These are phyloP conservation scores for Paraphaeosphaeria minitans DNA, from an alignment of 2,329 filamentous ascomycete species.

Conservation along the genomic window DNA sequence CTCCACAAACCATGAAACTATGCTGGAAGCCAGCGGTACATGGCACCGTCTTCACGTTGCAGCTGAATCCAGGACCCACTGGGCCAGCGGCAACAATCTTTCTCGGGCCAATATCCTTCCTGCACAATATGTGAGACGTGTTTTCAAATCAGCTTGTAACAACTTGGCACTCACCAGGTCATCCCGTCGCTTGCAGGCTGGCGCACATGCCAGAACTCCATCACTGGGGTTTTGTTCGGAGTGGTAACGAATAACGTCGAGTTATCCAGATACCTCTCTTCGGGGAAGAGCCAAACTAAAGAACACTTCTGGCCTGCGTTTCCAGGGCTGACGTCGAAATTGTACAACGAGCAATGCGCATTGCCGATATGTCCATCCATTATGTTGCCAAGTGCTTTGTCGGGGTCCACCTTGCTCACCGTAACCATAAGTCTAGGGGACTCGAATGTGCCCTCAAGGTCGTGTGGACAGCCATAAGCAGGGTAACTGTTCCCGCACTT, in stretches of 20 bases:
- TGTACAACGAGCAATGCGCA: constrained; percentile 64
- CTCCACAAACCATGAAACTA: constrained; percentile 56
- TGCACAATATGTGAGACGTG: neutral
- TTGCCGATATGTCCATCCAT: constrained; percentile 54
- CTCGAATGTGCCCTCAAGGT: constrained; percentile 24
- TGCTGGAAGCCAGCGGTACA: constrained; percentile 60
- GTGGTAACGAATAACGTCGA: constrained; percentile 61
- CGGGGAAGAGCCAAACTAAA: constrained; percentile 68
- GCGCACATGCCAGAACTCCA: constrained; percentile 55
- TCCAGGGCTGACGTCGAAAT: constrained; percentile 65
- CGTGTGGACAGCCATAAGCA: constrained; percentile 15
- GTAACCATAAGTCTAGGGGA: constrained; percentile 67
- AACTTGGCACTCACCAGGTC: constrained; percentile 44
- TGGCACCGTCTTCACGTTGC: constrained; percentile 57
- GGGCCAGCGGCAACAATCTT: constrained; percentile 51
- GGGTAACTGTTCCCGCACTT: neutral
- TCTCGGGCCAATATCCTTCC: constrained; percentile 54
- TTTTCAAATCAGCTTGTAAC: neutral
- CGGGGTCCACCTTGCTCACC: constrained; percentile 60
- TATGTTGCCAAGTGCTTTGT: constrained; percentile 57
- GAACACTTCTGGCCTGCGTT: constrained; percentile 64
- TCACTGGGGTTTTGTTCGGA: constrained; percentile 50
- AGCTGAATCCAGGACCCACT: constrained; percentile 59
- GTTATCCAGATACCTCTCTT: constrained; percentile 59
- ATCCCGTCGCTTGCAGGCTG: constrained; percentile 53